Evolutionary conservation across 164 flowering plant species (phyloP).

Genomic region (Brasenia schreberi): DNA sequence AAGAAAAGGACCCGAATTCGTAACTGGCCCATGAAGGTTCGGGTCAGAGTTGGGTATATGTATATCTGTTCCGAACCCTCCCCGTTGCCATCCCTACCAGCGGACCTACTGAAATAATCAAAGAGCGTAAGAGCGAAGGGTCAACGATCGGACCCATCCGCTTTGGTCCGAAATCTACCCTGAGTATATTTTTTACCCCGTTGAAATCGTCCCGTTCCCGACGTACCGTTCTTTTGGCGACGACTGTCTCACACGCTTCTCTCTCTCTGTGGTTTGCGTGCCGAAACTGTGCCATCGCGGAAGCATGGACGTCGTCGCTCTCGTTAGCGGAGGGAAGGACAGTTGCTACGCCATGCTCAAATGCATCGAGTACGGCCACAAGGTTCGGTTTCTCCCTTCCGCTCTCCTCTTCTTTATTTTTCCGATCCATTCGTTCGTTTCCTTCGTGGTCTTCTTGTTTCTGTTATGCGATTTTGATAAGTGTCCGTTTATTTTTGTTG

Average conservation of each 20-base stretch:
- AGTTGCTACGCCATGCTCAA: conserved; percentile 97
- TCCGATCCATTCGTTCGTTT: not conserved
- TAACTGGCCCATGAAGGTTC: no score
- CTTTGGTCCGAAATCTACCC: no score
- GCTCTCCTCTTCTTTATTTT: not conserved
- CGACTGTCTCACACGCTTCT: not conserved
- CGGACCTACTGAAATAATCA: no score
- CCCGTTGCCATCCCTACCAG: no score
- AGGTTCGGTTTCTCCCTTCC: conserved; percentile 27
- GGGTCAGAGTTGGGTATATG: no score
- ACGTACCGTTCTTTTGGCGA: no score
- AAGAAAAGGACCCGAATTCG: no score
- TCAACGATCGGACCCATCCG: no score
- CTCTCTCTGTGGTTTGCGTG: not conserved
- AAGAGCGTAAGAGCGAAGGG: no score
- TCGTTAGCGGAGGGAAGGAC: conserved; percentile 95
- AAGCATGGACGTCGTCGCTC: conserved; percentile 81
- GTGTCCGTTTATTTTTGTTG: not conserved
- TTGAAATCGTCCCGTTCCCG: no score
- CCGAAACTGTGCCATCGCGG: not conserved
- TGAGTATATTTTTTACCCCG: no score
- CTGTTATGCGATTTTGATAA: not conserved
- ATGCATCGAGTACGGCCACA: conserved; percentile 67
- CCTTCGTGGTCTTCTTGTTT: not conserved
- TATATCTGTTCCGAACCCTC: no score